Evolutionary conservation across 441 rosid genomes (phyloP).

Genomic region (Iberis amara): DNA sequence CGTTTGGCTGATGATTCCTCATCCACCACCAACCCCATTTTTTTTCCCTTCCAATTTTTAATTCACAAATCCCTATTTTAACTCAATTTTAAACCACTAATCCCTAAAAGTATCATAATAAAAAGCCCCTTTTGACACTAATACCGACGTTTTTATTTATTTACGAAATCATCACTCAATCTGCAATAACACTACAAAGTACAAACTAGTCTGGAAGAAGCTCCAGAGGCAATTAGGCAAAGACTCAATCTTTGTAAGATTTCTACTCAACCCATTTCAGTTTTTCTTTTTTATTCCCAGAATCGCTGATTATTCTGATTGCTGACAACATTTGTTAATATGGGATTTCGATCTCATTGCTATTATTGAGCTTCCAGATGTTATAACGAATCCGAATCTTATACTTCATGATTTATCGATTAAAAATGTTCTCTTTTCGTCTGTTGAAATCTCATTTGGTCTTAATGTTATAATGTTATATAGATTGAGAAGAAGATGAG

Average conservation of each 20-base stretch:
- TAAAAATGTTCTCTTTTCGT: conserved; percentile 9
- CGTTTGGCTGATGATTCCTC: conserved; percentile 39
- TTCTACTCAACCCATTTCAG: conserved; percentile 4
- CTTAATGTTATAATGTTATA: background rate
- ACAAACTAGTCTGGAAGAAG: conserved; percentile 28
- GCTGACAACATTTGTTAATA: conserved; percentile 1
- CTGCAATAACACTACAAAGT: conserved; percentile 20
- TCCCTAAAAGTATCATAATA: conserved; percentile 16
- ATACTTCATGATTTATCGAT: background rate
- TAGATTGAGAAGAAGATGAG: conserved; percentile 53
- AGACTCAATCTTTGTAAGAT: conserved; percentile 31
- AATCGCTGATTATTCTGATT: background rate
- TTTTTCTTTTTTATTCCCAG: background rate
- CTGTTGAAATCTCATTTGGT: conserved; percentile 6
- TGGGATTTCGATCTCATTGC: conserved; percentile 21
- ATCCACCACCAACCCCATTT: conserved; percentile 39
- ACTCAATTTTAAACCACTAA: background rate
- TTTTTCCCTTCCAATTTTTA: background rate
- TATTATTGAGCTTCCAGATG: background rate
- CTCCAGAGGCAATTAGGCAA: conserved; percentile 22
- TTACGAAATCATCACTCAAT: conserved; percentile 14
- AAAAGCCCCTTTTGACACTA: conserved; percentile 29
- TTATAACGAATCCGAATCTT: conserved; percentile 12
- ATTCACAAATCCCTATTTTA: background rate
- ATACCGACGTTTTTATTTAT: conserved; percentile 17